Conservation (phyloP, 2,329 filamentous ascomycete species). For the Aspergillus amoenus region DNA sequence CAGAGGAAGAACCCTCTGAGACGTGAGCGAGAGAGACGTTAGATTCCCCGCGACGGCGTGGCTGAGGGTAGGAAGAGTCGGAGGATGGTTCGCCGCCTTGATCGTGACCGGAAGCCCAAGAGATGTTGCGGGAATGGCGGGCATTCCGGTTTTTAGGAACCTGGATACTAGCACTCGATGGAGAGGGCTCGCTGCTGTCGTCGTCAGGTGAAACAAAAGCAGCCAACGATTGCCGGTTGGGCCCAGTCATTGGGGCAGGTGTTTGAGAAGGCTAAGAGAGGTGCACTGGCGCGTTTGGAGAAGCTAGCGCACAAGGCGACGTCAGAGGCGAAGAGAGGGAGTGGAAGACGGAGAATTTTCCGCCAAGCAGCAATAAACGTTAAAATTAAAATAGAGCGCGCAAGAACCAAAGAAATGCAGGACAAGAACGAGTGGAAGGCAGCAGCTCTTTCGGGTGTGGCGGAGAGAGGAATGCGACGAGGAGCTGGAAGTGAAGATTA, state of each 20-base stretch:
- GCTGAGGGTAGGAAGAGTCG: constrained; percentile 15
- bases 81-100: constrained; percentile 29
- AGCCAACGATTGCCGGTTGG: constrained; percentile 15
- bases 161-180: constrained; percentile 5
- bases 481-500: neutral
- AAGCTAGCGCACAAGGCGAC: constrained; percentile 8
- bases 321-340: constrained; percentile 5
- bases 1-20: constrained; percentile 29
- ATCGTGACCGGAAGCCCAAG: constrained; percentile 36
- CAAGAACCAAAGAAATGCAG: neutral
- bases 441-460: neutral
- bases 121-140: constrained; percentile 36
- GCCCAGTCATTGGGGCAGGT: constrained; percentile 20
- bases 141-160: constrained; percentile 32
- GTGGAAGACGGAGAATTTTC: constrained; percentile 6
- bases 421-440: constrained; percentile 1
- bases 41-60: constrained; percentile 35
- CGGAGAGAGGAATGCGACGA: neutral
- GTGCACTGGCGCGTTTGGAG: constrained; percentile 3
- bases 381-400: neutral
- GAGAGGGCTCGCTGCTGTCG: constrained; percentile 22
- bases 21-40: constrained; percentile 32
- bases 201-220: constrained; percentile 16
- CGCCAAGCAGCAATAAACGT: neutral
- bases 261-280: neutral